Base-by-base conservation (phyloP, 495 filamentous ascomycete genomes). In the Hypoxylon subgilvum region DNA sequence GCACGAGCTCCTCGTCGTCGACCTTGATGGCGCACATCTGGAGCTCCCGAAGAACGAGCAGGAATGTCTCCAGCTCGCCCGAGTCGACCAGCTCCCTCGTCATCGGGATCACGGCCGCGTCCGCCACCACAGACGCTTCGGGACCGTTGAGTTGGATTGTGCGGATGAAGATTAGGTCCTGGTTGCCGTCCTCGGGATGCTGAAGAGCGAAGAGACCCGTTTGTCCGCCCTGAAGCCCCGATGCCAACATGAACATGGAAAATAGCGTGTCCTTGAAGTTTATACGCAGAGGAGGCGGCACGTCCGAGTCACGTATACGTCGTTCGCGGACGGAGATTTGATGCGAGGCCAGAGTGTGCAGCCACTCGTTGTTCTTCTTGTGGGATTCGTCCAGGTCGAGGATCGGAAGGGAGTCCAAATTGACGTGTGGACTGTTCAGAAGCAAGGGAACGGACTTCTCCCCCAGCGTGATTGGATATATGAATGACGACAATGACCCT, bases 211-310 rank as follows among this genome's bases (percentile, higher is more conserved):
- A 79, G 1, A 79, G 34, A 0, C 69, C 59, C 1, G 67, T 69
- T 18, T 72, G 52, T 0, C 63, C 66, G 14, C 69, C 72, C 14
- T 76, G 69, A 17, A 76, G 49, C 25, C 80, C 77, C 7, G 76
- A 70, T 8, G 74, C 66, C 28, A 74, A 32, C 66, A 72, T 72
- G 63, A 82, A 76, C 19, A 83, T 65, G 38, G 63, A 67, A 36
- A 74, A 76, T 17, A 82, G 47, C 0, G 79, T 74, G 32, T 81
- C 74, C 52, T 83, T 84, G 53, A 82, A 74, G 45, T 76, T 71
- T 21, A 74, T 46, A 4, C 79, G 73, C 27, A 69, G 25, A 28
- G 55, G 25, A 10, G 31, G 10, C 8, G 45, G 16, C 8, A 35
- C 31, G 10, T 34, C 19, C 6, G 51, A 59, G 9, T 72, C 55